Base-by-base conservation (phyloP, 2,329 filamentous ascomycete genomes). In the Thelonectria blattea region DNA sequence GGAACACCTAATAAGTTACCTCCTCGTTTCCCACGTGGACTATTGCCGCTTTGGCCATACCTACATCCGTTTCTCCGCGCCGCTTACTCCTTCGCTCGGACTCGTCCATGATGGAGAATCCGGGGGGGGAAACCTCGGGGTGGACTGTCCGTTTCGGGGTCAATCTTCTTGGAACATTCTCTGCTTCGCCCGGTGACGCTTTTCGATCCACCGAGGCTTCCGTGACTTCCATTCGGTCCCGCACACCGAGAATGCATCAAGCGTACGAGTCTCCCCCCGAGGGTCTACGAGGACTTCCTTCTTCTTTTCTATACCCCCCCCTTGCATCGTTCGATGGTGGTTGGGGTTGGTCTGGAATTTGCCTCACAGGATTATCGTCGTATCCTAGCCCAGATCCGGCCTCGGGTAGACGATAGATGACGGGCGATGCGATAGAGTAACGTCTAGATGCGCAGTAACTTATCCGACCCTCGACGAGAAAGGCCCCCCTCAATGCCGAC, bases 241-340 rank as follows among this genome's bases (percentile, higher is more conserved):
- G 46, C 46, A 56, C 34, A 51, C 57, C 57, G 57, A 55, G 30
- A 14, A 51, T 52, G 52, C 52, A 55, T 47, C 3, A 27, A 46
- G 24, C 20, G 11, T 41, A 22, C 42, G 41, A 8, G 20, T 39
- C 41, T 34, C 39, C 39, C 30, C 14, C 42, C n/a, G n/a, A 22
- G 17, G 24, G 22, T 2, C 15, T 22, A 24, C 34, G 14, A 5
- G 17, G 15, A 20, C 34, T 24, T 24, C 22, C n/a, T 24, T 24
- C 6, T 24, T 24, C 22, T 24, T 24, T 4, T n/a, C n/a, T n/a
- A n/a, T n/a, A n/a, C n/a, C 22, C 22, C 18, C 30, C 47, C 41
- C 39, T 34, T 52, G 57, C 24, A 51, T 55, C 20, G 52, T 60
- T 47, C 57, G 52, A 60, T 56, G 43, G 15, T 15, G 24, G 47